Base-by-base conservation (phyloP, 2,329 filamentous ascomycete species). In the Dothideomycetidae sp. region DNA sequence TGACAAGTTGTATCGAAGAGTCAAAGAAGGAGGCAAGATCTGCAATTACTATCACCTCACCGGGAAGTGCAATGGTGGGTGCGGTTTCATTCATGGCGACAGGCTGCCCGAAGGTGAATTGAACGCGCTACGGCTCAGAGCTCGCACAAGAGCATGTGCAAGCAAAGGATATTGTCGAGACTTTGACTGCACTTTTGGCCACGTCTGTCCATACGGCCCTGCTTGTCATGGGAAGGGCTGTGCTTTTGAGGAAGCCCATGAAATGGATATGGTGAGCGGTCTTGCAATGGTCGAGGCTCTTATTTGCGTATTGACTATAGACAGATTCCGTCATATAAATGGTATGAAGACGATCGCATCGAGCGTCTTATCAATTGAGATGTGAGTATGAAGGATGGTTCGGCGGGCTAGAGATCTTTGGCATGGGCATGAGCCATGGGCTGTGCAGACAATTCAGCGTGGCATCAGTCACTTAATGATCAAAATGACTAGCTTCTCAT, bases 11-110 rank as follows among this genome's bases (percentile, higher is more conserved):
- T 42, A 42, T 15, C 46, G 52, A 5, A 50, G 47, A 18, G 46
- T 53, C 11, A 46, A 52, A 17, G 40, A 41, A 17, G 41, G 47
- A 4, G 47, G 48, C 14, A 60, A 61, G 23, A 47, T 49, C 31
- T 60, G 58, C 48, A 61, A 61, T 44, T 49, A 49, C 29, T 55
- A 51, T 31, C 54, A 60, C 37, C 47, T 61, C 10, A 41, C 37
- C 3, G 59, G 58, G 2, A 48, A 56, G 18, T 66, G 63, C 39
- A 42, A 48, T 4, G 52, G 57, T n/a, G 58, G 58, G 37, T 66
- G 62, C 45, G 50, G 53, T 23, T 65, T 63, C 42, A 48, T 54
- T 35, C 63, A 66, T 42, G 58, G 58, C 26, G 55, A 58, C 23
- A 55, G 52, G 14, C 48, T 66, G 13, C 50, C 46, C 1, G 43